Percentiles rank a stretch among this genome's conserved stretches.
These are phyloP conservation scores for Tanacetum coccineum DNA, from an alignment of 129 eudicot genomes.

Conservation along the genomic window DNA sequence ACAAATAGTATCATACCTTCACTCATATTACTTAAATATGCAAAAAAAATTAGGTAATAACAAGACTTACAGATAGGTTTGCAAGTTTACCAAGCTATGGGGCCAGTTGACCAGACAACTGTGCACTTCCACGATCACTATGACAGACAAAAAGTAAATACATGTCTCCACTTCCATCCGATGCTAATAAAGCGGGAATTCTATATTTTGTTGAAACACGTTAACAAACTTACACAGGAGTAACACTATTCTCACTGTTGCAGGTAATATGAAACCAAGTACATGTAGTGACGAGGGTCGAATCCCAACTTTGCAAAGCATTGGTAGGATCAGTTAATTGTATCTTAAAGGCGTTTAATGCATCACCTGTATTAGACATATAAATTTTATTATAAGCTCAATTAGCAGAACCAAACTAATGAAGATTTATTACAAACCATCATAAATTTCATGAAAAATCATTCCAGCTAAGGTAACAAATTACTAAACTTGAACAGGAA, in stretches of 20 bases:
- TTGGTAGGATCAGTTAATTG: conserved; percentile 56
- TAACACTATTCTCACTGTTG: conserved; percentile 44
- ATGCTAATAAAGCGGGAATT: neutral
- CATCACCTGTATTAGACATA: conserved; percentile 59
- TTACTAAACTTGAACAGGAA: neutral
- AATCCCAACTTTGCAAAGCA: conserved; percentile 80
- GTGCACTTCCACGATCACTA: too few relatives aligned
- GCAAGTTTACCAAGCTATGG: too few relatives aligned
- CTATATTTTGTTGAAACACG: neutral
- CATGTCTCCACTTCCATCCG: too few relatives aligned
- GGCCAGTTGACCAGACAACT: too few relatives aligned
- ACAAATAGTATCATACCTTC: too few relatives aligned
- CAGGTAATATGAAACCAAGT: conserved; percentile 73
- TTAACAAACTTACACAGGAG: conserved; percentile 50
- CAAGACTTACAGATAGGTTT: too few relatives aligned
- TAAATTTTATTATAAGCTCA: neutral
- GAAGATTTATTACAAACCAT: neutral
- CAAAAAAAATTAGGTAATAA: too few relatives aligned
- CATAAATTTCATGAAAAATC: neutral
- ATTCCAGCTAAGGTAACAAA: neutral
- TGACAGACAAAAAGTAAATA: too few relatives aligned
- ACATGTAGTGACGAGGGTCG: conserved; percentile 65
- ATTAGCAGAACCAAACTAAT: neutral
- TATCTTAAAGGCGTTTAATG: conserved; percentile 53
- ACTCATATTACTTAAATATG: too few relatives aligned